Base-by-base conservation (phyloP, 768 basidiomycete genomes). In the Leccinellum rugosiceps region DNA sequence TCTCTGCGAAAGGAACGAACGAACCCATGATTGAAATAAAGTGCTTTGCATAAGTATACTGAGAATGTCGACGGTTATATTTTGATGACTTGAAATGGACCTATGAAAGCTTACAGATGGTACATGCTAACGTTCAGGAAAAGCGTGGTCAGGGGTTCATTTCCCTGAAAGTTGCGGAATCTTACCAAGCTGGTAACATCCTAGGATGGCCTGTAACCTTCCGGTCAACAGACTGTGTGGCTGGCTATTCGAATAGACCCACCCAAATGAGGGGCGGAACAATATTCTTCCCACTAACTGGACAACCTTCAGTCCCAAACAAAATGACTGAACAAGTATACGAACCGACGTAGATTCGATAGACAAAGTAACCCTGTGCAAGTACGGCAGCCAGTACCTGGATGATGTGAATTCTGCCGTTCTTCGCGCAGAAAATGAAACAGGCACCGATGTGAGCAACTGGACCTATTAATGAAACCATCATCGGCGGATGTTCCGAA, bases 331-430 rank as follows among this genome's bases (percentile, higher is more conserved):
- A 21, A 2, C 10, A 19, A 11, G 3, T 3, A 34, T 6, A 61
- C 63, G 21, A 30, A 64, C 63, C 55, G 21, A 25, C 0, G 1
- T 65, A 64, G 44, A 64, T 45, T 47, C 63, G 59, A 30, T 62
- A 25, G 11, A 65, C 44, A 31, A 64, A 58, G 43, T 45, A 64
- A 0, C 56, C 59, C 32, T 65, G 63, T 0, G 56, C 44, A 19
- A 15, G 21, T 17, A 52, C 21, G 3, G 64, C 9, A 23, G 53
- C 50, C 19, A 58, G 5, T 2, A 6, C 23, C 63, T 64, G 15
- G 6, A 45, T 23, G 14, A 32, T 31, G 50, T 65, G 21, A 63
- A 7, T 1, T 30, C 17, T 1, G 15, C 31, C 11, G 23, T 34
- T 45, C 41, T 19, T 32, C 6, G 0, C 6, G 38, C 8, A 15